Conservation (phyloP, 345 rosid species). For the Salix brachista region DNA sequence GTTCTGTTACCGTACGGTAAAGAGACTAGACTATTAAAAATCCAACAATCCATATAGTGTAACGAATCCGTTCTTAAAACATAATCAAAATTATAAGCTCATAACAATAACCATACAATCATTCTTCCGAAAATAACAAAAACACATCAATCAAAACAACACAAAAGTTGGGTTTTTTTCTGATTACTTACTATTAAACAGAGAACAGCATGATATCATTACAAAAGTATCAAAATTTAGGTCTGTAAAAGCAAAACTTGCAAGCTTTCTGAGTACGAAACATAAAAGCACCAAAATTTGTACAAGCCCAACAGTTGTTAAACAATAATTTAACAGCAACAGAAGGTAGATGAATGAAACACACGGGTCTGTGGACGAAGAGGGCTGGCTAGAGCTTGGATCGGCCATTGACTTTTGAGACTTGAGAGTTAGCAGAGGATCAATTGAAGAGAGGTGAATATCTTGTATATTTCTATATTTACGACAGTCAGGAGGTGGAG, state of each 20-base stretch:
- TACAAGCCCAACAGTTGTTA: too few species aligned
- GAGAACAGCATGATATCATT: not conserved
- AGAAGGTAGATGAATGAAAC: not conserved
- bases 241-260: not conserved
- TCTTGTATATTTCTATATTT: too few species aligned
- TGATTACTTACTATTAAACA: not conserved
- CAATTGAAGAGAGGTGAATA: too few species aligned
- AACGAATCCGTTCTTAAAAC: not conserved
- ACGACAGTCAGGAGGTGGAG: too few species aligned
- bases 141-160: too few species aligned
- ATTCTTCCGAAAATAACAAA: not conserved
- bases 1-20: not conserved
- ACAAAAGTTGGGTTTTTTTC: not conserved
- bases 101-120: not conserved
- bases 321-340: not conserved
- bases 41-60: not conserved
- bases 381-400: slow-evolving; percentile 10
- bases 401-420: slow-evolving; percentile 13
- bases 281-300: not conserved
- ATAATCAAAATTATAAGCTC: not conserved
- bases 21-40: not conserved
- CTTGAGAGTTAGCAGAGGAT: not conserved
- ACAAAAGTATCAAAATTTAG: too few species aligned
- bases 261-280: not conserved
- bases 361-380: slow-evolving; percentile 15